Evolutionary conservation across 116 monocot species (phyloP).

Genomic region (Dioscorea cayenensis): DNA sequence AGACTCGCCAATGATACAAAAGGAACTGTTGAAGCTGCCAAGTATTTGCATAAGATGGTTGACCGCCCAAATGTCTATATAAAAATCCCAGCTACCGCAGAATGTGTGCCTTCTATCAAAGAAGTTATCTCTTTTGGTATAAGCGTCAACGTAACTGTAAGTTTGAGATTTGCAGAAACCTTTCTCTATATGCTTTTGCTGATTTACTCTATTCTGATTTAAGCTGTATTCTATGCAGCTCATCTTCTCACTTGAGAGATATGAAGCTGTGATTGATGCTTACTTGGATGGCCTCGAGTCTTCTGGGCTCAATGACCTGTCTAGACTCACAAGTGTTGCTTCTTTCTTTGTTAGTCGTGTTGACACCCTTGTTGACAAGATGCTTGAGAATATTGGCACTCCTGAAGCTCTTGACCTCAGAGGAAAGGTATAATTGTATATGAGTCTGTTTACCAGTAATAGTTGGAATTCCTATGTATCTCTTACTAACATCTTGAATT

Average conservation of each 20-base stretch:
- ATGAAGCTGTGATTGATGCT: constrained; percentile 89
- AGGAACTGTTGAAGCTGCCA: constrained; percentile 84
- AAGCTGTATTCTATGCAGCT: constrained; percentile 36
- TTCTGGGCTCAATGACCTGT: constrained; percentile 67
- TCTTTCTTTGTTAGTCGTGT: constrained; percentile 93
- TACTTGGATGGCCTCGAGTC: constrained; percentile 87
- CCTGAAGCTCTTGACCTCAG: constrained; percentile 69
- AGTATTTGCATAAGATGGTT: constrained; percentile 82
- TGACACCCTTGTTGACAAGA: constrained; percentile 60
- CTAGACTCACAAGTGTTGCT: constrained; percentile 79
- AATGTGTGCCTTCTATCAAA: constrained; percentile 79
- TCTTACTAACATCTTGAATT: neutral
- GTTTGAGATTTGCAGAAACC: constrained; percentile 1
- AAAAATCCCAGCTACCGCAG: constrained; percentile 96
- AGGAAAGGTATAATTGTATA: constrained; percentile 55
- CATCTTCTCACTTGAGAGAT: constrained; percentile 86
- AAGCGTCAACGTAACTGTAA: constrained; percentile 95
- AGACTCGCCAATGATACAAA: constrained; percentile 77
- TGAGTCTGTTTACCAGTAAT: neutral
- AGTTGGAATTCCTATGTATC: neutral
- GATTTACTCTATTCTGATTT: constrained; percentile 6
- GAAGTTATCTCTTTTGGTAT: constrained; percentile 85
- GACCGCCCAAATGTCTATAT: constrained; percentile 80
- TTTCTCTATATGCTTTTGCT: neutral
- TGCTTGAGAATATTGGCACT: constrained; percentile 47